These are phyloP conservation scores for Endoconidiophora polonica DNA, from an alignment of 2,329 filamentous ascomycete species.

Conservation along the genomic window DNA sequence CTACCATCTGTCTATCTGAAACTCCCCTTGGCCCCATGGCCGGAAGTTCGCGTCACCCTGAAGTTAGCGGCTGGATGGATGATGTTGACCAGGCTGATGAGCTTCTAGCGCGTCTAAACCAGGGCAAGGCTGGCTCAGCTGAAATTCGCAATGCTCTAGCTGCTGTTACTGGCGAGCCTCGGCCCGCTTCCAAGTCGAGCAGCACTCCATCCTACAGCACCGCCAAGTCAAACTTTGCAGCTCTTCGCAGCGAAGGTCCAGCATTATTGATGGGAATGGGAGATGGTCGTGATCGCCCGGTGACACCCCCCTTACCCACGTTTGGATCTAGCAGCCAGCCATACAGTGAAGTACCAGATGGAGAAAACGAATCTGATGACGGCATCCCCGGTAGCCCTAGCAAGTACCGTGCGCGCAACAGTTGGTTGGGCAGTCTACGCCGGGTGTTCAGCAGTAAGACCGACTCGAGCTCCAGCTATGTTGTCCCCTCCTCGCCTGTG, in stretches of 20 bases:
- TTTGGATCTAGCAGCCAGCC: constrained; percentile 13
- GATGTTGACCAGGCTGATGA: constrained; percentile 39
- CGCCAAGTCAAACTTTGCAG: constrained; percentile 34
- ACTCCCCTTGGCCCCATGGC: constrained; percentile 16
- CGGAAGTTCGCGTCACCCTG: constrained; percentile 23
- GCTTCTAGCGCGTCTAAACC: constrained; percentile 30
- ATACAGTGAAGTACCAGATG: constrained; percentile 15
- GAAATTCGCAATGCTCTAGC: constrained; percentile 13
- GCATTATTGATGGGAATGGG: constrained; percentile 26
- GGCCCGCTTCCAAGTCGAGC: constrained; percentile 25
- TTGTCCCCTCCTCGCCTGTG: constrained; percentile 15
- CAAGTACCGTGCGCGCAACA: constrained; percentile 37
- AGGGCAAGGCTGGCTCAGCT: constrained; percentile 11
- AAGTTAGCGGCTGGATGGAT: constrained; percentile 41
- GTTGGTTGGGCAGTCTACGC: constrained; percentile 52
- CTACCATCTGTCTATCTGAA: neutral
- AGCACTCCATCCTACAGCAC: constrained; percentile 32
- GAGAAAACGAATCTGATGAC: constrained; percentile 22
- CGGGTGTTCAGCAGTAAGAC: constrained; percentile 40
- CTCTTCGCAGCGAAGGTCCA: constrained; percentile 37
- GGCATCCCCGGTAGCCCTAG: constrained; percentile 36
- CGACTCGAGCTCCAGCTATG: constrained; percentile 16
- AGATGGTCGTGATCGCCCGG: constrained; percentile 1
- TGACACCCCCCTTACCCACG: neutral
- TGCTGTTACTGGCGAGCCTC: constrained; percentile 16